phyloP scores from a whole-genome alignment of 768 basidiomycete species.

The Arthromyces matolae region DNA sequence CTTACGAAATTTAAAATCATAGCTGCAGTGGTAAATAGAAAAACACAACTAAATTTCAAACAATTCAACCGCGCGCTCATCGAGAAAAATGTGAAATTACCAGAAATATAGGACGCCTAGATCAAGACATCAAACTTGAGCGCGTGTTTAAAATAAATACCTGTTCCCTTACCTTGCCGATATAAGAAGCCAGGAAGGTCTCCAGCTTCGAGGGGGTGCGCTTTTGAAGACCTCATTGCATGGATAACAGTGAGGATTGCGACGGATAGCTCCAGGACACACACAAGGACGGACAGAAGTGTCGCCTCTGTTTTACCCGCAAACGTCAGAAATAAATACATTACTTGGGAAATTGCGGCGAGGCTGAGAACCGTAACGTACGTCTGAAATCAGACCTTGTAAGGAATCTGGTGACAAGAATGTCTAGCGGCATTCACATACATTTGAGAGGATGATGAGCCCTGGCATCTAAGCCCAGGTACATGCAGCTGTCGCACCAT shows the following conservation, averaged over 20 bases:
- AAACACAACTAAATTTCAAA: background rate
- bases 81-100: background rate
- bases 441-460: slow-evolving; percentile 10
- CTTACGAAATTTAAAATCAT: slow-evolving; percentile 6
- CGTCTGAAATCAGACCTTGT: slow-evolving; percentile 1
- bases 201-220: background rate
- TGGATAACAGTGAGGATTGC: slow-evolving; percentile 11
- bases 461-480: slow-evolving; percentile 14
- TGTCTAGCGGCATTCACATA: background rate
- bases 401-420: background rate
- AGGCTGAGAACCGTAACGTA: background rate
- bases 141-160: background rate
- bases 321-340: too few species aligned
- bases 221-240: background rate
- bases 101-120: slow-evolving; percentile 14
- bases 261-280: slow-evolving; percentile 8
- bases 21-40: slow-evolving; percentile 2
- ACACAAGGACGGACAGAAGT: slow-evolving; percentile 13
- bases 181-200: slow-evolving; percentile 7
- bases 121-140: background rate
- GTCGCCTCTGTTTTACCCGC: slow-evolving; percentile 15
- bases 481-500: slow-evolving; percentile 11
- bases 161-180: slow-evolving; percentile 13
- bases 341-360: background rate
- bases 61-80: background rate